Conservation (phyloP, 2,329 filamentous ascomycete species). For the Colletotrichum chlorophyti region DNA sequence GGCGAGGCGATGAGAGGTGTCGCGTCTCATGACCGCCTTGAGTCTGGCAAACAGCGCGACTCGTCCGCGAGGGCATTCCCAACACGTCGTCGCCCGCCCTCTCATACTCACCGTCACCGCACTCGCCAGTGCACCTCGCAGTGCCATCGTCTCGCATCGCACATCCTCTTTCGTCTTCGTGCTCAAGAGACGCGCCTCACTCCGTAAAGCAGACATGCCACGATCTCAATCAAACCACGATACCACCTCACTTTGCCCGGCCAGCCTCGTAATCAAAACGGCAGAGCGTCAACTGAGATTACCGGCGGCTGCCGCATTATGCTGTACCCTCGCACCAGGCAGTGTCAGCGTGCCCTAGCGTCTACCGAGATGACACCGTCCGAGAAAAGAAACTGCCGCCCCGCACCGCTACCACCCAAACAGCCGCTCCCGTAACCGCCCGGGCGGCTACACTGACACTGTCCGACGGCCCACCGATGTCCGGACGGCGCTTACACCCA, state of each 20-base stretch:
- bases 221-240: no score
- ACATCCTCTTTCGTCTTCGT: not conserved
- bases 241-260: not conserved
- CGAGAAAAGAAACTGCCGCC: slow-evolving; percentile 1
- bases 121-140: slow-evolving; percentile 21
- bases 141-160: not conserved
- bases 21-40: not conserved
- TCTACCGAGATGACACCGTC: not conserved
- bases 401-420: not conserved
- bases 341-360: no score
- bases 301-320: slow-evolving; percentile 21
- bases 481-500: slow-evolving; percentile 27
- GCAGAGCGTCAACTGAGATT: slow-evolving; percentile 22
- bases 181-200: slow-evolving; percentile 10
- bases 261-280: not conserved
- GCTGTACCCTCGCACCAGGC: not conserved
- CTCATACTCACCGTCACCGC: not conserved
- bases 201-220: no score
- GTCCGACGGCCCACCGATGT: slow-evolving; percentile 1
- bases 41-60: slow-evolving; percentile 8
- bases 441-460: slow-evolving; percentile 25
- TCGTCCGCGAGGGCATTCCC: slow-evolving; percentile 30
- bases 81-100: slow-evolving; percentile 3
- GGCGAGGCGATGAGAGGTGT: not conserved
- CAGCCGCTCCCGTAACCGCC: slow-evolving; percentile 28